A percentile compares a stretch with the other conserved stretches of the same genome.
These are phyloP conservation scores for Fragaria vesca DNA, from an alignment of 306 rosid genomes.

Conservation along the genomic window DNA sequence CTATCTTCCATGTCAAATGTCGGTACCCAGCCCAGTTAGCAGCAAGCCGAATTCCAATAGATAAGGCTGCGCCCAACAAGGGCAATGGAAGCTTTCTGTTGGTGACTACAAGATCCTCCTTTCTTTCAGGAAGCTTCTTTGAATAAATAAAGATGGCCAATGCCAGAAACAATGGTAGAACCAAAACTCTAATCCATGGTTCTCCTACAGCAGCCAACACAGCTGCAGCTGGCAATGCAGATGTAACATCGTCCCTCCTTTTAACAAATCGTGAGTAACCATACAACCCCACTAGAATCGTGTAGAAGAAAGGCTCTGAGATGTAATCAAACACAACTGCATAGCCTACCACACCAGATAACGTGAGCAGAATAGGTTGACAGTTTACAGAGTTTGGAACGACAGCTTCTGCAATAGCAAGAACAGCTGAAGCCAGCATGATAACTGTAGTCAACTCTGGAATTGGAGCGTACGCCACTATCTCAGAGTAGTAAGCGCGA, in stretches of 20 bases:
- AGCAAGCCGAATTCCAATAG: conserved; percentile 75
- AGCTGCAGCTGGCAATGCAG: conserved; percentile 76
- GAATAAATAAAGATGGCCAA: conserved; percentile 62
- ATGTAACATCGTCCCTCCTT: conserved; percentile 68
- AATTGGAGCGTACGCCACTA: conserved; percentile 70
- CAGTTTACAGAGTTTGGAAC: conserved; percentile 55
- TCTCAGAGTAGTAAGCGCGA: conserved; percentile 71
- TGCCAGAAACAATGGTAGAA: conserved; percentile 51
- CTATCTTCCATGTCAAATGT: conserved; percentile 92
- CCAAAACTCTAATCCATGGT: conserved; percentile 83
- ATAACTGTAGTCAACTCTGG: conserved; percentile 55
- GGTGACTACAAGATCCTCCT: conserved; percentile 36
- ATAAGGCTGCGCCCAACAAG: conserved; percentile 62
- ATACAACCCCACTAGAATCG: conserved; percentile 58
- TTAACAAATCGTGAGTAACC: conserved; percentile 60
- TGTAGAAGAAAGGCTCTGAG: conserved; percentile 92
- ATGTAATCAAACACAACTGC: conserved; percentile 71
- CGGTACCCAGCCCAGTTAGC: conserved; percentile 93
- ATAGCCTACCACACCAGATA: conserved; percentile 70
- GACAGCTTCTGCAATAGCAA: conserved; percentile 75
- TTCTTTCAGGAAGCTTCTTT: conserved; percentile 38
- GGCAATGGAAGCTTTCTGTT: conserved; percentile 64
- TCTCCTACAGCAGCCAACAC: conserved; percentile 87
- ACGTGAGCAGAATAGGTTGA: conserved; percentile 72
- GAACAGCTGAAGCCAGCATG: conserved; percentile 60